Percentiles rank a stretch among this genome's conserved stretches.
Evolutionary conservation across 2,329 filamentous ascomycete species (phyloP).

Genomic region (Alternaria sp.): DNA sequence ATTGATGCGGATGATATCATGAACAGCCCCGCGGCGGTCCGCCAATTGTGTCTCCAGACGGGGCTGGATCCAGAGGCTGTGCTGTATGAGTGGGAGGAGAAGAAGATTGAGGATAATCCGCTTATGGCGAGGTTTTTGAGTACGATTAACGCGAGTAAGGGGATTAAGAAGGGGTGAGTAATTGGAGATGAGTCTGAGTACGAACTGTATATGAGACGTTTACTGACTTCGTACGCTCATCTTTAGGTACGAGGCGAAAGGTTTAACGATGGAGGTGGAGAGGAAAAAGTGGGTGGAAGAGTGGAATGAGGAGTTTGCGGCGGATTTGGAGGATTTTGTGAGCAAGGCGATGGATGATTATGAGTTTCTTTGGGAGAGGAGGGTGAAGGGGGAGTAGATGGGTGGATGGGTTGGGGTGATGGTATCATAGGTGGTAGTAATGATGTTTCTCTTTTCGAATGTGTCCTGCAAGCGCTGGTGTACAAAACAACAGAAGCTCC

Average conservation of each 20-base stretch:
- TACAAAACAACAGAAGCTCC: no score
- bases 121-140: constrained; percentile 8
- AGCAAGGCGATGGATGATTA: constrained; percentile 18
- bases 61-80: constrained; percentile 15
- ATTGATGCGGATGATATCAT: constrained; percentile 29
- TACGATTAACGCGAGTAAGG: constrained; percentile 1
- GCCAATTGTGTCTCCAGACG: constrained; percentile 10
- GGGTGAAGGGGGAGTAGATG: background rate
- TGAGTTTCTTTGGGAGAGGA: constrained; percentile 9
- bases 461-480: no score
- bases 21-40: constrained; percentile 8
- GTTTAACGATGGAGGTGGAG: no score
- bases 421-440: no score
- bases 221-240: no score
- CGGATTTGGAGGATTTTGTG: constrained; percentile 10
- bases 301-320: constrained; percentile 12
- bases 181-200: no score
- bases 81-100: constrained; percentile 20
- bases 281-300: constrained; percentile 18
- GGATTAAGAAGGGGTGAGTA: no score
- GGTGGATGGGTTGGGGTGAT: no score
- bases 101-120: background rate
- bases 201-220: no score
- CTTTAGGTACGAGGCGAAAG: no score
- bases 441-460: no score